A percentile compares a stretch with the other conserved stretches of the same genome.
Evolutionary conservation across 2,329 filamentous ascomycete species (phyloP).

Genomic region (Pseudogymnoascus sp.): DNA sequence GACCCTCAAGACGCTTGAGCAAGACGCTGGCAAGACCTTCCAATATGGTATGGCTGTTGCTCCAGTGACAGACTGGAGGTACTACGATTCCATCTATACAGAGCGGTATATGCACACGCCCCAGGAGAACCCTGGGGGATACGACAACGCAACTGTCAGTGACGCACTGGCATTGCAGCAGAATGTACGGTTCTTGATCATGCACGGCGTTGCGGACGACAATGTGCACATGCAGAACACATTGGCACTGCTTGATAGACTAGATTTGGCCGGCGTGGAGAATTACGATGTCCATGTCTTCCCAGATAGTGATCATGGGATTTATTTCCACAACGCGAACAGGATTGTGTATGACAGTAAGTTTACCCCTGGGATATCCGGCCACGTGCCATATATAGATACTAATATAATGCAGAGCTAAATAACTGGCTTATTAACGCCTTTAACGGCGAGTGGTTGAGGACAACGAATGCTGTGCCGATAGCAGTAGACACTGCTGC

Average conservation of each 20-base stretch:
- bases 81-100: slow-evolving; percentile 90
- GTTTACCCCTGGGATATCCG: slow-evolving; percentile 32
- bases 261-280: slow-evolving; percentile 73
- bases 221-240: slow-evolving; percentile 98
- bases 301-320: slow-evolving; percentile 91
- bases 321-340: slow-evolving; percentile 91
- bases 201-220: slow-evolving; percentile 95
- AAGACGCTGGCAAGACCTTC: slow-evolving; percentile 83
- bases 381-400: slow-evolving; percentile 4
- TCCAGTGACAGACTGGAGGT: slow-evolving; percentile 96
- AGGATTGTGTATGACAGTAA: slow-evolving; percentile 86
- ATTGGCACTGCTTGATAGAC: slow-evolving; percentile 74
- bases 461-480: slow-evolving; percentile 27
- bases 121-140: slow-evolving; percentile 71
- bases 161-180: slow-evolving; percentile 66
- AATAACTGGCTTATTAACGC: slow-evolving; percentile 92
- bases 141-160: slow-evolving; percentile 64
- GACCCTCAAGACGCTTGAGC: slow-evolving; percentile 89
- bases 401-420: slow-evolving; percentile 52
- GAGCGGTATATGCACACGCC: slow-evolving; percentile 97
- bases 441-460: slow-evolving; percentile 92
- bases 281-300: slow-evolving; percentile 98
- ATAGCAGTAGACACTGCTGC: slow-evolving; percentile 22
- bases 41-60: slow-evolving; percentile 97
- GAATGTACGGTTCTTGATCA: slow-evolving; percentile 83